Conservation (phyloP, 306 rosid species). For the Biancaea sappan region DNA sequence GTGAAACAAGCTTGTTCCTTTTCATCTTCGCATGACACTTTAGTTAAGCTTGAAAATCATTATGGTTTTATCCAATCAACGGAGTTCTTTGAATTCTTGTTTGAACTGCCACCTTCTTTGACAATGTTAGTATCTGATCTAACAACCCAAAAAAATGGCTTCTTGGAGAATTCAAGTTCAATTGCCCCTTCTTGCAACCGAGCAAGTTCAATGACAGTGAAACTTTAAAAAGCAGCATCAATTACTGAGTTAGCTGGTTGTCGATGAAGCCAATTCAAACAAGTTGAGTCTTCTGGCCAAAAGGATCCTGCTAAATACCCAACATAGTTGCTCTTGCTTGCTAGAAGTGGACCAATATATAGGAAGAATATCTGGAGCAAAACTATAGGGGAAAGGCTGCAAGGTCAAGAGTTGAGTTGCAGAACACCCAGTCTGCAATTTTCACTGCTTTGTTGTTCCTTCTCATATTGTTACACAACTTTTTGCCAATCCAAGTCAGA, state of each 20-base stretch:
- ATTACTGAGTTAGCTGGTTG: slow-evolving; percentile 37
- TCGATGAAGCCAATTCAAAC: slow-evolving; percentile 40
- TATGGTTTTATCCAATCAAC: slow-evolving; percentile 34
- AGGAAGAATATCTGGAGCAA: slow-evolving; percentile 32
- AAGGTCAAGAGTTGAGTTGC: slow-evolving; percentile 43
- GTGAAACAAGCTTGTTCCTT: background rate
- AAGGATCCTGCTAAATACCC: slow-evolving; percentile 25
- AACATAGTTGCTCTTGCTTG: slow-evolving; percentile 13
- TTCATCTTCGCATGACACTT: background rate
- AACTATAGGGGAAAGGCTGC: slow-evolving; percentile 37
- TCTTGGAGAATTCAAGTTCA: slow-evolving; percentile 37
- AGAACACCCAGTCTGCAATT: slow-evolving; percentile 35
- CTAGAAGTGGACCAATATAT: slow-evolving; percentile 43
- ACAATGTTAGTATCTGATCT: slow-evolving; percentile 34
- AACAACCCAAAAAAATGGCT: slow-evolving; percentile 43
- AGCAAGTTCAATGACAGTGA: slow-evolving; percentile 9
- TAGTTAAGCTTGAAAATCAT: background rate
- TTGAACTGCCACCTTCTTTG: slow-evolving; percentile 31
- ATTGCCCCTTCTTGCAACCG: slow-evolving; percentile 41
- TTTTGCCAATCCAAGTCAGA: slow-evolving; percentile 20
- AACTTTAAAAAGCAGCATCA: slow-evolving; percentile 49
- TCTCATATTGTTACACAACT: background rate
- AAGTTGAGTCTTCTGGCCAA: slow-evolving; percentile 42
- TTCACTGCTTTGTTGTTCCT: background rate
- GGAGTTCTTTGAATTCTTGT: slow-evolving; percentile 23